Base-by-base conservation (phyloP, 2,329 filamentous ascomycete species). In the Xylariaceae sp. region DNA sequence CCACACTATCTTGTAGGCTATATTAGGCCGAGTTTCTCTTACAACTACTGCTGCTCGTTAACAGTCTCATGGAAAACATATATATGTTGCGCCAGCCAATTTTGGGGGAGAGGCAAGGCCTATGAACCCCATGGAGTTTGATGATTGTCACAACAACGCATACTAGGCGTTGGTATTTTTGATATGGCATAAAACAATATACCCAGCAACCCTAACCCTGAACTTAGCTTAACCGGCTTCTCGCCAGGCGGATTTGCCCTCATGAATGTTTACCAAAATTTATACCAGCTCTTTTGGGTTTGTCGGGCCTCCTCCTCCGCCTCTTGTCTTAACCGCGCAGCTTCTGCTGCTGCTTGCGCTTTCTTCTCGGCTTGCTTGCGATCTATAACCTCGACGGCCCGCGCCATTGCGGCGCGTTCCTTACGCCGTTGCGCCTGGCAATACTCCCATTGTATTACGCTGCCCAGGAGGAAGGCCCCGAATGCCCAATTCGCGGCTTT, bases 401-500 rank as follows among this genome's bases (percentile, higher is more conserved):
- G 79, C 70, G 88, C 87, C 85, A 99, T 92, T 59, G 89, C 87
- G 58, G 85, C 83, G 64, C 86, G 82, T 72, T 97, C 92, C 57
- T 86, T 79, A 47, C 81, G 77, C 56, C 91, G 80, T 58, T 81
- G 80, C 62, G 85, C 85, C 66, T 91, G 85, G 73, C 92, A 97
- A 66, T 87, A 90, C 72, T 96, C 89, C 72, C 91, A 94, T 49
- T 86, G 86, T 32, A 80, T 78, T 46, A 87, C 76, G n/a, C 87
- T 85, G 5, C 80, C 81, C 26, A 87, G 68, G 29, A 86, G 76
- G 69, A 94, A 95, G 37, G 83, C 78, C 5, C 85, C 88, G 4
- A 94, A 90, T 0, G 90, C 91, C 88, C 89, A 95, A 66, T 95
- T 95, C 37, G 87, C 85, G 1, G 88, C 83, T 65, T 80, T 83